Evolutionary conservation across 2,329 filamentous ascomycete species (phyloP).

Genomic region (Fusarium austroafricanum): DNA sequence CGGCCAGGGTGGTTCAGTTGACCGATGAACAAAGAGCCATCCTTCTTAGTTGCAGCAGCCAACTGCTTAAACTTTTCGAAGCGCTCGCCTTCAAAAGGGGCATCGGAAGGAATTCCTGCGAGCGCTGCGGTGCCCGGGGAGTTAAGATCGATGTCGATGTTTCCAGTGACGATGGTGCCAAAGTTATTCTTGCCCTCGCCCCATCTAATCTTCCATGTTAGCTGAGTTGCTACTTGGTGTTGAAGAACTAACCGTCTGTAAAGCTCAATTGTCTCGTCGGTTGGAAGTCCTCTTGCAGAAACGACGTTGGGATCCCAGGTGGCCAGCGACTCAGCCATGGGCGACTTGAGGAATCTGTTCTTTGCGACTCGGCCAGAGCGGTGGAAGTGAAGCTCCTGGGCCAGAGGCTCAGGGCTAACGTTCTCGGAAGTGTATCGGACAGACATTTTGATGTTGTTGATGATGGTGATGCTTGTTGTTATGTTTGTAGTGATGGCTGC

Average conservation of each 20-base stretch:
- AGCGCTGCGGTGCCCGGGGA: conserved; percentile 67
- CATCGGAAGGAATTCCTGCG: conserved; percentile 66
- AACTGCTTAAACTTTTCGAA: conserved; percentile 72
- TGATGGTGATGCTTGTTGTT: not conserved
- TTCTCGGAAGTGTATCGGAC: conserved; percentile 35
- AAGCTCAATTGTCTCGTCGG: conserved; percentile 60
- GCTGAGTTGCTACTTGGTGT: rapidly evolving
- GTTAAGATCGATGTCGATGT: conserved; percentile 72
- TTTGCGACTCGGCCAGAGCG: conserved; percentile 62
- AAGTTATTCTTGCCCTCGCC: conserved; percentile 64
- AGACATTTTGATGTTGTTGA: conserved; percentile 19
- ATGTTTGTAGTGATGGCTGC: not conserved
- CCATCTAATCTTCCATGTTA: conserved; percentile 29
- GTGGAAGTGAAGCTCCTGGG: conserved; percentile 58
- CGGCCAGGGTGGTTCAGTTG: conserved; percentile 64
- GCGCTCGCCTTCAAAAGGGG: conserved; percentile 64
- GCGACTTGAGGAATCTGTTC: conserved; percentile 74
- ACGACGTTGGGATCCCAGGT: conserved; percentile 67
- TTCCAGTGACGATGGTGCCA: conserved; percentile 71
- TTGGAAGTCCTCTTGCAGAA: conserved; percentile 59
- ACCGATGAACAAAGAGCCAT: conserved; percentile 70
- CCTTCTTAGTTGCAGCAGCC: conserved; percentile 64
- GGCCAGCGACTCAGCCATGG: conserved; percentile 74
- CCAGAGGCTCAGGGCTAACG: conserved; percentile 48
- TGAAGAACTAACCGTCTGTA: conserved; percentile 65